Percentiles rank a stretch among this genome's conserved stretches.
Evolutionary conservation across 768 basidiomycete species (phyloP).

Genomic region (Imleria badia): DNA sequence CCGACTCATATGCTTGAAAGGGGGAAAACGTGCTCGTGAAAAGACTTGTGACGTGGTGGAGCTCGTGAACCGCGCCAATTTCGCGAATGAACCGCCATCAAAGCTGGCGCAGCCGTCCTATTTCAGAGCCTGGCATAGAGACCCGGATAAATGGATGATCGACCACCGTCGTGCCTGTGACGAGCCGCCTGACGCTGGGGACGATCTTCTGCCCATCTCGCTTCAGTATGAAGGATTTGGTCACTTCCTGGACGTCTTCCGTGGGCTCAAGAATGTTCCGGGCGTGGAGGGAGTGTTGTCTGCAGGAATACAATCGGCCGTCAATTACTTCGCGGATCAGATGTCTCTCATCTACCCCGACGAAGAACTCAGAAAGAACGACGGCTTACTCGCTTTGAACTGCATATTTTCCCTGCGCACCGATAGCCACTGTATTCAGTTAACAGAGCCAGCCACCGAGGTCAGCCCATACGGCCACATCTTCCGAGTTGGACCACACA

Average conservation of each 20-base stretch:
- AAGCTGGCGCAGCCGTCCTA: too few relatives aligned
- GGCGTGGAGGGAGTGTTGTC: neutral
- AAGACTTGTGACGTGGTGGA: too few relatives aligned
- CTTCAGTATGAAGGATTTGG: neutral
- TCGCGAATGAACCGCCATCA: too few relatives aligned
- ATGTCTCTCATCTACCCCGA: neutral
- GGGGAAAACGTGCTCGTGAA: too few relatives aligned
- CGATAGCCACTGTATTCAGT: neutral
- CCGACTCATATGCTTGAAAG: too few relatives aligned
- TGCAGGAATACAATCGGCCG: neutral
- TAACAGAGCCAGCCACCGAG: neutral
- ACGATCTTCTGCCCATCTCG: neutral
- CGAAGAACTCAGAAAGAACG: neutral
- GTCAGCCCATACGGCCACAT: neutral
- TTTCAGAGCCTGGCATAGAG: too few relatives aligned
- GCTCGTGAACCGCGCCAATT: too few relatives aligned
- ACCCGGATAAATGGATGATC: too few relatives aligned
- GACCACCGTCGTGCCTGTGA: too few relatives aligned
- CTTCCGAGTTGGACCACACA: neutral
- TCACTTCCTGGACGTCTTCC: neutral
- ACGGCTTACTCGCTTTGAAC: neutral
- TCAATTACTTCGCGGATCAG: neutral
- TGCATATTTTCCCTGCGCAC: neutral
- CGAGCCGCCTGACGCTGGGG: too few relatives aligned
- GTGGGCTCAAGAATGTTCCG: neutral